These are phyloP conservation scores for Microsporum audouinii DNA, from an alignment of 2,329 filamentous ascomycete species.

Conservation along the genomic window DNA sequence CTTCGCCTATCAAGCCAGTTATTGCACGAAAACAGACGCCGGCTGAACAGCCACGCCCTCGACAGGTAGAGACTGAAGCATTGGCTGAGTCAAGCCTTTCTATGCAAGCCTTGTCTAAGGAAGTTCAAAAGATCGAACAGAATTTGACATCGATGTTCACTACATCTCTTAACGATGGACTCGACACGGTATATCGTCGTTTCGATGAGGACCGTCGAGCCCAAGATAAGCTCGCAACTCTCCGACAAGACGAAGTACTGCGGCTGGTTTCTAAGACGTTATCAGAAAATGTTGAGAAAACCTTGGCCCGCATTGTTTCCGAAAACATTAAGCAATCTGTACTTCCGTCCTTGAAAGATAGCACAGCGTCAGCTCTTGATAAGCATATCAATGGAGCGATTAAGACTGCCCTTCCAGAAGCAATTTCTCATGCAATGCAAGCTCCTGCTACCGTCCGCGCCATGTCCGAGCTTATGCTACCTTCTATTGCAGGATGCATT, in stretches of 20 bases:
- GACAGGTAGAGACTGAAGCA: not conserved
- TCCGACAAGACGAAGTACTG: conserved; percentile 59
- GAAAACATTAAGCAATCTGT: conserved; percentile 64
- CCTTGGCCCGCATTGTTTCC: conserved; percentile 63
- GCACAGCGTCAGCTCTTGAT: conserved; percentile 56
- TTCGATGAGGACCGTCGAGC: conserved; percentile 59
- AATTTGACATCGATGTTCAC: conserved; percentile 40
- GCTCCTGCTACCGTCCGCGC: conserved; percentile 61
- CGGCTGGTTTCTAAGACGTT: conserved; percentile 57
- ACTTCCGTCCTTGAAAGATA: conserved; percentile 59
- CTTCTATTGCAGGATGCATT: conserved; percentile 54
- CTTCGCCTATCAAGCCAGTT: not conserved
- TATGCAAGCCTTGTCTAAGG: conserved; percentile 47
- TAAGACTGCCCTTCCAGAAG: conserved; percentile 55
- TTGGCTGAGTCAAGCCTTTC: conserved; percentile 21
- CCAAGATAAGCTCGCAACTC: conserved; percentile 49
- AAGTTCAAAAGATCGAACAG: conserved; percentile 46
- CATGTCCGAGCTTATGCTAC: conserved; percentile 60
- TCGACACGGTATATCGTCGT: conserved; percentile 47
- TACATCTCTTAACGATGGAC: conserved; percentile 38
- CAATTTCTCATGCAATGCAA: conserved; percentile 57
- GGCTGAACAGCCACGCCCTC: not conserved
- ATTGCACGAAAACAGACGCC: not conserved
- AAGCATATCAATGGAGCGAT: conserved; percentile 65
- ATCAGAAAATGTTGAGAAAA: conserved; percentile 61